A percentile compares a stretch with the other conserved stretches of the same genome.
phyloP scores from a whole-genome alignment of 2,329 filamentous ascomycete genomes.

The Aspergillus candidus region DNA sequence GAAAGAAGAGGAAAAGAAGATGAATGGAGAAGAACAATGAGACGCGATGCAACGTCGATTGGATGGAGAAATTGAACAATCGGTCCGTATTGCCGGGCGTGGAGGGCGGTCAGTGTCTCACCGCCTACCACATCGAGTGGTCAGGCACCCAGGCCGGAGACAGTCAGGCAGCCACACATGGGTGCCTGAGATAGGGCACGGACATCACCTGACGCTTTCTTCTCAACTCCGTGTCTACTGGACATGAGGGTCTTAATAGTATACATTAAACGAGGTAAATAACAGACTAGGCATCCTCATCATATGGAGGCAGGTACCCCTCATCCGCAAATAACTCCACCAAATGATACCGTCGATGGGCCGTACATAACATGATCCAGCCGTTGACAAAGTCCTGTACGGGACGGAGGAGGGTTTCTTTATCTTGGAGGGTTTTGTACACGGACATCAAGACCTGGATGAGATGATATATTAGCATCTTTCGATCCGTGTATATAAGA shows the following conservation, averaged over 20 bases:
- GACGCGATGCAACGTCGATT: constrained; percentile 1
- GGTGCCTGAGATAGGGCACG: too few relatives aligned
- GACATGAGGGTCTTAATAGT: too few relatives aligned
- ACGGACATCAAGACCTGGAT: constrained; percentile 4
- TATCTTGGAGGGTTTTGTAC: not conserved
- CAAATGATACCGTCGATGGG: constrained; percentile 9
- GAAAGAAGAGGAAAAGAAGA: not conserved
- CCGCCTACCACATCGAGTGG: too few relatives aligned
- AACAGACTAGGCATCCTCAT: constrained; percentile 2
- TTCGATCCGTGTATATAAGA: too few relatives aligned
- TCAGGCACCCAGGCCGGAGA: too few relatives aligned
- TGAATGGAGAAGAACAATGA: not conserved
- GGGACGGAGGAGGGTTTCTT: not conserved
- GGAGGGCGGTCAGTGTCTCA: too few relatives aligned
- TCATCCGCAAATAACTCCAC: constrained; percentile 11
- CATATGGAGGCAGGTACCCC: constrained; percentile 9
- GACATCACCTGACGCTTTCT: too few relatives aligned
- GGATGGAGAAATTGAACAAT: constrained; percentile 2
- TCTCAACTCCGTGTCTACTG: too few relatives aligned
- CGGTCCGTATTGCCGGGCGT: too few relatives aligned
- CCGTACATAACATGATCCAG: constrained; percentile 10
- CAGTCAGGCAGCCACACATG: too few relatives aligned
- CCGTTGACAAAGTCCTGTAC: constrained; percentile 6
- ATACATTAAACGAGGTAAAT: too few relatives aligned
- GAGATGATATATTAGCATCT: too few relatives aligned